Evolutionary conservation across 345 rosid genomes (phyloP).

Genomic region (Ricinus communis): DNA sequence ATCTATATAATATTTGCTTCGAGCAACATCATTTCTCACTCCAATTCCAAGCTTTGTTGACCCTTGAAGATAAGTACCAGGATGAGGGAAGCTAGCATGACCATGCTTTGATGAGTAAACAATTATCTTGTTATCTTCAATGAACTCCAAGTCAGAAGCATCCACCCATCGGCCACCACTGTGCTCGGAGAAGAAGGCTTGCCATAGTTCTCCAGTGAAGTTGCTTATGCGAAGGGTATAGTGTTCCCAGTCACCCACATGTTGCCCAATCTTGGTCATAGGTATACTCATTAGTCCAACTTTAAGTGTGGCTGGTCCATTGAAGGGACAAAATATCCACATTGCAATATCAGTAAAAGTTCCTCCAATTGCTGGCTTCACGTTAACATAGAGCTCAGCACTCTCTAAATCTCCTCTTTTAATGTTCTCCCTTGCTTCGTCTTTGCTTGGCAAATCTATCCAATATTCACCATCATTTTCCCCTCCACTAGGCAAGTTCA

Average conservation of each 20-base stretch:
- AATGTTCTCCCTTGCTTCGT: conserved; percentile 48
- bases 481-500: conserved; percentile 74
- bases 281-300: conserved; percentile 61
- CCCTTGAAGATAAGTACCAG: conserved; percentile 82
- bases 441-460: conserved; percentile 72
- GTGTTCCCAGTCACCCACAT: conserved; percentile 93
- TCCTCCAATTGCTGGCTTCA: conserved; percentile 87
- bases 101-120: conserved; percentile 85
- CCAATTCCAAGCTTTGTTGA: conserved; percentile 77
- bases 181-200: conserved; percentile 79
- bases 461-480: conserved; percentile 67
- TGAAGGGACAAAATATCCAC: conserved; percentile 95
- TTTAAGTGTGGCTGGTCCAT: conserved; percentile 84
- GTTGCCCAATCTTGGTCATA: conserved; percentile 74
- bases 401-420: conserved; percentile 65
- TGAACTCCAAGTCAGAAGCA: conserved; percentile 64
- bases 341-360: conserved; percentile 83
- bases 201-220: conserved; percentile 82
- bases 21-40: conserved; percentile 61
- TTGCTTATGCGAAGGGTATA: conserved; percentile 80
- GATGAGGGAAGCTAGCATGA: conserved; percentile 84
- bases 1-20: conserved; percentile 56
- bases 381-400: conserved; percentile 81
- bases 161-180: conserved; percentile 86
- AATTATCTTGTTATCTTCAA: conserved; percentile 52